phyloP scores from a whole-genome alignment of 2,329 filamentous ascomycete species.

The Talaromyces sp. region DNA sequence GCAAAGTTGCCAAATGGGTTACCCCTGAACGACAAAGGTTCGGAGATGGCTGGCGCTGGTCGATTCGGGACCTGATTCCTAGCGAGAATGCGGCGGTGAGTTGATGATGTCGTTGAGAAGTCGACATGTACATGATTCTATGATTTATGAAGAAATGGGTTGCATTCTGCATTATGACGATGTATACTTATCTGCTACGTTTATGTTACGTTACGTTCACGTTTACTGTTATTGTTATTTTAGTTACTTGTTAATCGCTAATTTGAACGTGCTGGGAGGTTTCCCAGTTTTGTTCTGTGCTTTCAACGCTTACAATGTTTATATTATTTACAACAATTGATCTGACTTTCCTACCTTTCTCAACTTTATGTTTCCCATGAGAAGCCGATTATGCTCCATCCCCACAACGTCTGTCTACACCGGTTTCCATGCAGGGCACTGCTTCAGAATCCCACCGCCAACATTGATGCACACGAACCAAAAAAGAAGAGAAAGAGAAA shows the following conservation, averaged over 20 bases:
- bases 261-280: background rate
- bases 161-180: background rate
- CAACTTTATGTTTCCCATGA: background rate
- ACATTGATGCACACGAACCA: background rate
- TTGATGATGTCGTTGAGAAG: background rate
- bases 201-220: background rate
- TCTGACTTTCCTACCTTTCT: background rate
- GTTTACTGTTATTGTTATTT: background rate
- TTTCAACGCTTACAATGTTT: background rate
- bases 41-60: conserved; percentile 68
- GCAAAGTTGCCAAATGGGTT: conserved; percentile 83
- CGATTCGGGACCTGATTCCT: conserved; percentile 47
- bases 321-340: background rate
- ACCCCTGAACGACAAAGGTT: conserved; percentile 45
- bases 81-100: background rate
- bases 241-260: background rate
- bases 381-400: background rate
- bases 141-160: background rate
- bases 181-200: background rate
- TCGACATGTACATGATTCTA: background rate
- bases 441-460: background rate
- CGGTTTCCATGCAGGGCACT: background rate
- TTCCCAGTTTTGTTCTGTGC: background rate
- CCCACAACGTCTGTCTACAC: background rate
- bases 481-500: background rate